Conservation (phyloP, 1,284 basidiomycete genomes). For the Mycena citricolor region DNA sequence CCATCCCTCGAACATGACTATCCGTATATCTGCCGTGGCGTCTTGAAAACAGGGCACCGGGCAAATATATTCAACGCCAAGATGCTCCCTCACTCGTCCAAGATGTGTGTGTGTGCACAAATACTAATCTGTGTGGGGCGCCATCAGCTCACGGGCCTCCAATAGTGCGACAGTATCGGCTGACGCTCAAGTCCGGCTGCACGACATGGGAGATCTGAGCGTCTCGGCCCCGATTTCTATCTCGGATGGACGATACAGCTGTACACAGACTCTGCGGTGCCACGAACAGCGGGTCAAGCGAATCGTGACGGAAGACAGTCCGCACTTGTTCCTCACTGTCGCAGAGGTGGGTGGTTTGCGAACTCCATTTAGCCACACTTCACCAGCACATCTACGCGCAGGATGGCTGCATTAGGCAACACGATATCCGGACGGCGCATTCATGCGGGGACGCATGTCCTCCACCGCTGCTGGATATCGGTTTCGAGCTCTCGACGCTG, state of each 20-base stretch:
- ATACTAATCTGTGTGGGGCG: conserved; percentile 23
- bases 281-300: conserved; percentile 75
- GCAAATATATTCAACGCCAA: conserved; percentile 89
- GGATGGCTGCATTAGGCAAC: conserved; percentile 69
- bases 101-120: conserved; percentile 40
- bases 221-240: conserved; percentile 32
- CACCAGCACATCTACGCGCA: conserved; percentile 22
- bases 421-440: conserved; percentile 78
- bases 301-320: conserved; percentile 81
- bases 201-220: conserved; percentile 64
- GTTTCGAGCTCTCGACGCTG: conserved; percentile 62
- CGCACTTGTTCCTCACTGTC: conserved; percentile 83
- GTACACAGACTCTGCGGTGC: conserved; percentile 61
- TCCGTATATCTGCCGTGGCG: conserved; percentile 62
- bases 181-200: conserved; percentile 79
- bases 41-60: conserved; percentile 77
- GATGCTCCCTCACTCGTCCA: conserved; percentile 74
- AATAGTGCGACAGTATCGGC: conserved; percentile 75
- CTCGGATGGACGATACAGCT: conserved; percentile 42
- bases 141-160: conserved; percentile 18
- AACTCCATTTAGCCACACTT: too few species aligned
- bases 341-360: conserved; percentile 55
- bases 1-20: conserved; percentile 38
- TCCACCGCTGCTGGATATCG: conserved; percentile 62
- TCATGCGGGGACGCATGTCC: conserved; percentile 62